Evolutionary conservation across 2,329 filamentous ascomycete genomes (phyloP).

Genomic region (Chaetomium olivaceum): DNA sequence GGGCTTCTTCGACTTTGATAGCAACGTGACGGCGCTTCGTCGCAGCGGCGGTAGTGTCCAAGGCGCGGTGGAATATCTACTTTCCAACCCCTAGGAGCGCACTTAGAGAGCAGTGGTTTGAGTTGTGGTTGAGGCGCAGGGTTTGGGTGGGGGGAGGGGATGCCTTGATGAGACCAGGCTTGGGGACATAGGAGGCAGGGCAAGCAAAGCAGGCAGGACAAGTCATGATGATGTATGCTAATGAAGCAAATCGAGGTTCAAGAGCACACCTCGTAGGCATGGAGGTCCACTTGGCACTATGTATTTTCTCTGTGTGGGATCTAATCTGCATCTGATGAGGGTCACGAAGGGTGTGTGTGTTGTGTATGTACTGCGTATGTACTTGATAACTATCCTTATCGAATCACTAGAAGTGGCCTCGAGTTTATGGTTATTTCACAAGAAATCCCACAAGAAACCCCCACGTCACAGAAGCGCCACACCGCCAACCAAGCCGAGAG

Average conservation of each 20-base stretch:
- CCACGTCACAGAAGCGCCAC: constrained; percentile 1
- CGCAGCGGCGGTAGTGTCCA: constrained; percentile 92
- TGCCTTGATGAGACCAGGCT: background rate
- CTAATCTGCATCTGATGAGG: background rate
- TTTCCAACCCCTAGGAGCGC: constrained; percentile 36
- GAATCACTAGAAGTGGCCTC: background rate
- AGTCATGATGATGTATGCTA: constrained; percentile 7
- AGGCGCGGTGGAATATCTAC: constrained; percentile 78
- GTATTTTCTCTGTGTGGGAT: background rate
- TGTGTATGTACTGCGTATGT: background rate
- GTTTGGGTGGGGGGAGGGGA: background rate
- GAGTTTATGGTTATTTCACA: background rate
- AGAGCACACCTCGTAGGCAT: background rate
- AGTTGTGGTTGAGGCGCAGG: background rate
- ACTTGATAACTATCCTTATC: background rate
- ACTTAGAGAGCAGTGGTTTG: too few species aligned
- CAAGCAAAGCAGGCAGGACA: background rate
- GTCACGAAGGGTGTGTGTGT: background rate
- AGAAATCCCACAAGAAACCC: background rate
- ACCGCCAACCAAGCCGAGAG: constrained; percentile 11
- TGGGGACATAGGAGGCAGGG: background rate
- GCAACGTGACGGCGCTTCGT: constrained; percentile 84
- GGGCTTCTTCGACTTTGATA: constrained; percentile 97
- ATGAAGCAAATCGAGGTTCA: background rate
- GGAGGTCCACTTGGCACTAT: background rate